Conservation (phyloP, 495 filamentous ascomycete genomes). For the Staphylotrichum tortipilum region DNA sequence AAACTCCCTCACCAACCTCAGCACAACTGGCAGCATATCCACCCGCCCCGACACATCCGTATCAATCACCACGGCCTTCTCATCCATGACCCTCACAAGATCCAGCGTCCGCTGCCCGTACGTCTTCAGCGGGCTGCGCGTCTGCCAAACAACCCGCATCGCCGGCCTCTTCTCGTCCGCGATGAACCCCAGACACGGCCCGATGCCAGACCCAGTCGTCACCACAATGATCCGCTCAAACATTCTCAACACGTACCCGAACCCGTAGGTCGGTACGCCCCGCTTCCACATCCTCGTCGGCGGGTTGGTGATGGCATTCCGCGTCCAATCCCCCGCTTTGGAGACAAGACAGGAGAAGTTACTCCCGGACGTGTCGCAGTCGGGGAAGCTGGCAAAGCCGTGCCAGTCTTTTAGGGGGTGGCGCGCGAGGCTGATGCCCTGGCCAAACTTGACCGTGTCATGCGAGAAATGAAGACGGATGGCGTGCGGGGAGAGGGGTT, state of each 20-base stretch:
- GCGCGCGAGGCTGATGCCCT: constrained; percentile 42
- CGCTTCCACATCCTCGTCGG: constrained; percentile 46
- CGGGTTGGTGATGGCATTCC: constrained; percentile 42
- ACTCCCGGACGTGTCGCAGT: constrained; percentile 26
- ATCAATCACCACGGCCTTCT: constrained; percentile 35
- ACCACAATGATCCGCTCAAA: constrained; percentile 56
- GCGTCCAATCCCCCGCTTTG: constrained; percentile 65
- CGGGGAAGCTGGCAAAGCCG: constrained; percentile 68
- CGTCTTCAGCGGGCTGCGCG: constrained; percentile 33
- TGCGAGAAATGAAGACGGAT: constrained; percentile 60
- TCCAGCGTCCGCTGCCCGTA: constrained; percentile 38
- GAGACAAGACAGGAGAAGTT: constrained; percentile 55
- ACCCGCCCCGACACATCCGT: constrained; percentile 30
- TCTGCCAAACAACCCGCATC: constrained; percentile 40
- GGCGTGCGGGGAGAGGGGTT: constrained; percentile 59
- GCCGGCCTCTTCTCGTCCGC: constrained; percentile 20
- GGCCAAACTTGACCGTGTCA: constrained; percentile 39
- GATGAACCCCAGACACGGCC: constrained; percentile 44
- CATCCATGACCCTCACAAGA: constrained; percentile 30
- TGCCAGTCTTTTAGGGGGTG: constrained; percentile 68
- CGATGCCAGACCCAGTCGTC: constrained; percentile 65
- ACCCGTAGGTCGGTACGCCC: constrained; percentile 47
- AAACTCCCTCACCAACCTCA: constrained; percentile 46
- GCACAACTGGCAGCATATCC: constrained; percentile 44
- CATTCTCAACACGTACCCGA: constrained; percentile 54